Percentiles rank a stretch among this genome's conserved stretches.
These are phyloP conservation scores for Phaeosphaeriaceae sp. DNA, from an alignment of 2,329 filamentous ascomycete genomes.

Conservation along the genomic window DNA sequence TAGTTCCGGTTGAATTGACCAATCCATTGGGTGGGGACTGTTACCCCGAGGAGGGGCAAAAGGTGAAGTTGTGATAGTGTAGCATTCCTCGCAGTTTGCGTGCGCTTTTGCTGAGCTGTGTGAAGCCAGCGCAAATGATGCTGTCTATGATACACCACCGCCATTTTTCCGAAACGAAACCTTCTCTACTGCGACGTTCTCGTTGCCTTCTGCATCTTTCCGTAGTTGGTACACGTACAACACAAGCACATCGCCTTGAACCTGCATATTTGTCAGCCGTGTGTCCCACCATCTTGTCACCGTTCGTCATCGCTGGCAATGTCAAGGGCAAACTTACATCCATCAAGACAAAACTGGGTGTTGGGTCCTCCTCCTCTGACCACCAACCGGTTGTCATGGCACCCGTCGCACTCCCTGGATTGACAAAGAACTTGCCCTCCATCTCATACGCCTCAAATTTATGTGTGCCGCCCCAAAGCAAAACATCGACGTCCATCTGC, in stretches of 20 bases:
- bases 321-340: constrained; percentile 71
- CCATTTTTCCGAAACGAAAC: constrained; percentile 61
- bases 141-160: constrained; percentile 45
- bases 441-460: constrained; percentile 74
- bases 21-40: neutral
- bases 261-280: constrained; percentile 58
- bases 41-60: constrained; percentile 7
- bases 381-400: constrained; percentile 68
- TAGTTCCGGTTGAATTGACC: constrained; percentile 2
- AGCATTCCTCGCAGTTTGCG: constrained; percentile 10
- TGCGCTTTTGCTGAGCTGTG: constrained; percentile 13
- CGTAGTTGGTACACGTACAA: constrained; percentile 82
- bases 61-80: constrained; percentile 7
- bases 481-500: constrained; percentile 74
- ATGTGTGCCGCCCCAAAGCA: constrained; percentile 73
- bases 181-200: constrained; percentile 63
- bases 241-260: constrained; percentile 94
- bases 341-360: constrained; percentile 95
- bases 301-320: neutral
- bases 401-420: constrained; percentile 71
- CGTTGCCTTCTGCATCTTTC: constrained; percentile 59
- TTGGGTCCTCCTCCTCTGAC: constrained; percentile 67
- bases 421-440: constrained; percentile 75
- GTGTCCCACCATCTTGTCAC: no score
- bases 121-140: constrained; percentile 8